Evolutionary conservation across 768 basidiomycete genomes (phyloP), one percentile per base, ranked within the genome.

Genomic region (Pleurotus tuoliensis): DNA sequence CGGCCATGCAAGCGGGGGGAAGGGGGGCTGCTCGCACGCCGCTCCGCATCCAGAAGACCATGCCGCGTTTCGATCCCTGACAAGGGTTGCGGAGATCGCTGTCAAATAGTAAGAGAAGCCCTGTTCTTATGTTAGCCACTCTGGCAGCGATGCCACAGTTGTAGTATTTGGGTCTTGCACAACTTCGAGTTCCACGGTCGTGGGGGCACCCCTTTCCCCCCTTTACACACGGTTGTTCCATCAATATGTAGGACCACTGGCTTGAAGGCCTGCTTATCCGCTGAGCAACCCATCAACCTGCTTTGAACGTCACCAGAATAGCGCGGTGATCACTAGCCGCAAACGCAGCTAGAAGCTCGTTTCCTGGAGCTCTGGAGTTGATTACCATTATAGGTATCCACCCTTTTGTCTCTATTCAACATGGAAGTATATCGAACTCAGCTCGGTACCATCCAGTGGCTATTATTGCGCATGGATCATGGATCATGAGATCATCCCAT

Each of bases 71-170:
- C 15, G 25, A 50, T 25, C 51, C 51, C 51, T 43, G 51, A 18
- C n/a, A 30, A 53, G 51, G 51, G 51, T 41, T 53, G 51, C 39
- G 51, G 51, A 53, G 51, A 53, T 43, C 24, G 37, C 51, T 53
- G 51, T 53, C 51, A 51, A 16, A 22, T 11, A 40, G 15, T 40
- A 16, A 20, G 51, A 22, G 51, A 41, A n/a, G 15, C n/a, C 46
- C 25, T 39, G 38, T 6, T 18, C 30, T 34, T 20, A 40, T 53
- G 39, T 53, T 41, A 53, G 39, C 16, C 12, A 40, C 48, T 49
- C 34, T 34, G 11, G 30, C 30, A 34, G 8, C 30, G 30, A 11
- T 9, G 30, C 30, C 30, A 34, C 30, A 34, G 30, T 8, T 8
- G 30, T 34, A 9, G 30, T 34, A 34, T 11, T 34, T 34, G 3